Conservation (phyloP, 2,329 filamentous ascomycete species). For the Phyllosticta citriasiana region DNA sequence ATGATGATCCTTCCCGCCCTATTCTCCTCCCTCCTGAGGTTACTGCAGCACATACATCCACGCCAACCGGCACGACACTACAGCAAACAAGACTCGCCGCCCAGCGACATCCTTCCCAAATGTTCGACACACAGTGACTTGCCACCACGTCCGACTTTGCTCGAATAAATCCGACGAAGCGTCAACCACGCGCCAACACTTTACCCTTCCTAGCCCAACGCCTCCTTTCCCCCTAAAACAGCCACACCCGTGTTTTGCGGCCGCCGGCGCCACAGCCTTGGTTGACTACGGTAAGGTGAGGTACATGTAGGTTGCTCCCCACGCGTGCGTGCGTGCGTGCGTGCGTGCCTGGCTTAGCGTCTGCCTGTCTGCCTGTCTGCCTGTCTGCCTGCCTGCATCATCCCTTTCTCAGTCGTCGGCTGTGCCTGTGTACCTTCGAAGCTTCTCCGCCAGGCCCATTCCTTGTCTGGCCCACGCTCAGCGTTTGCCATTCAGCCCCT, state of each 20-base stretch:
- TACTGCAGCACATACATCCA: neutral
- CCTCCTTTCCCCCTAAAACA: neutral
- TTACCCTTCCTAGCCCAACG: no score
- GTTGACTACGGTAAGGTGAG: no score
- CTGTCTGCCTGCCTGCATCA: neutral
- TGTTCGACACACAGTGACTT: neutral
- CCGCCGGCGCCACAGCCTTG: neutral
- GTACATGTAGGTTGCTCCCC: no score
- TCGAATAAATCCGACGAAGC: neutral
- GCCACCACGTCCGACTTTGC: neutral
- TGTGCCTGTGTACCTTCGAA: neutral
- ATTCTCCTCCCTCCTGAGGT: neutral
- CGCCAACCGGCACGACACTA: neutral
- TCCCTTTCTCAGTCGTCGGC: neutral
- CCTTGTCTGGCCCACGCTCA: neutral
- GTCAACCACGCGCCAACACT: neutral
- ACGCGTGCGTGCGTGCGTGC: neutral
- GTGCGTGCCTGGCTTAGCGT: neutral
- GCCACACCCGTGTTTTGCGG: neutral
- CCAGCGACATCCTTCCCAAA: neutral
- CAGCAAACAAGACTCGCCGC: neutral
- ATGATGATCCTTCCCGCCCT: neutral
- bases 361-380: neutral
- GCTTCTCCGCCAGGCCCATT: neutral
- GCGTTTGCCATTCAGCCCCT: neutral